Base-by-base conservation (phyloP, 495 filamentous ascomycete genomes). In the Podospora sp. region DNA sequence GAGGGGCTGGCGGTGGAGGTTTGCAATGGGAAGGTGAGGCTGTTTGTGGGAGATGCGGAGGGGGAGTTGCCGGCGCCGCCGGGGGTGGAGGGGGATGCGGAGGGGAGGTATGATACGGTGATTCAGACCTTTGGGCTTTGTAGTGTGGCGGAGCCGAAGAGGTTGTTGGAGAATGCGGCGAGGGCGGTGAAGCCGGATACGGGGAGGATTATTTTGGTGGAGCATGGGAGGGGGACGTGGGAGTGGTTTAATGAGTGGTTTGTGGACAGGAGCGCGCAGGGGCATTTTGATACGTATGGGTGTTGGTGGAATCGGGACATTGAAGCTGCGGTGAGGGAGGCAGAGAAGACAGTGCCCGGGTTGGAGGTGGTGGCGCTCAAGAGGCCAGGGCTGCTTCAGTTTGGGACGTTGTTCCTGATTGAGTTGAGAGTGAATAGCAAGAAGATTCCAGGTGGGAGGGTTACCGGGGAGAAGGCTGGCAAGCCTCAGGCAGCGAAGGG, bases 281-380 rank as follows among this genome's bases (percentile, higher is more conserved):
- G 80, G 35, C 95, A 98, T 84, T 94, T 93, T 52, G 83, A 88
- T 66, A 84, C 86, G 60, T 92, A 93, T 83, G 95, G 96, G 9
- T 99, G 95, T 80, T 98, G 94, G 94, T 96, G 91, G 89, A 99
- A 99, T 78, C 83, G 92, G 60, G 95, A 99, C 83, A 90, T 99
- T 63, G 91, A 89, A 65, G 78, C 77, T 64, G 86, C 98, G 74
- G 87, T 97, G 49, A 78, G 68, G 35, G 77, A 77, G 36, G 80
- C 81, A 6, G 75, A 70, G 26, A 49, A 66, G 62, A 64, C 84
- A 69, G 86, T 93, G 68, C 93, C 91, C 66, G 94, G 92, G 22
- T 78, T 99, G 72, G 91, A 93, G 80, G 81, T 99, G 55, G 82
- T 91, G 24, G 79, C 79, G 63, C 78, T 96, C 25, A 82, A 88